Evolutionary conservation across 768 basidiomycete genomes (phyloP), one percentile per base, ranked within the genome.

Genomic region (Suillus subaureus): DNA sequence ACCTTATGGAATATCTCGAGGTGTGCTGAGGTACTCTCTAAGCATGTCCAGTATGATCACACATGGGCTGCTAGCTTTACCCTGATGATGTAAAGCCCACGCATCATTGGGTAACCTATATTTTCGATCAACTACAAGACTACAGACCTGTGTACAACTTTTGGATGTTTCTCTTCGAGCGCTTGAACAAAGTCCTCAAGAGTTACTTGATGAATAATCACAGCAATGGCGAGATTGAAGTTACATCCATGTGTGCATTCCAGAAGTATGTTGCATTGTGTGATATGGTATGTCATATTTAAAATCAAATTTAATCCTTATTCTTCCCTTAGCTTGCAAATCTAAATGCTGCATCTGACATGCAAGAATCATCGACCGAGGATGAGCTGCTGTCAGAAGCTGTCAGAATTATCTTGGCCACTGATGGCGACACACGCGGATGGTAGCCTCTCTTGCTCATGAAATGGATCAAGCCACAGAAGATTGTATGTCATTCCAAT

Each of bases 101-200:
- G 2, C 43, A 45, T n/a, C 18, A 45, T 21, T 21, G 43, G 43
- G 43, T 45, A 21, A 45, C 43, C 18, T 21, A 45, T 21, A 45
- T 45, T n/a, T 45, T 45, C 21, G 21, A 64, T 23, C 72, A 65
- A 60, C 73, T 72, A 16, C 55, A 61, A 0, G 69, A 74, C 61
- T 77, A 68, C 56, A 74, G 77, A 2, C 76, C 76, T 1, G 69
- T 77, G 4, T 71, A 76, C 52, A 70, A 68, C 0, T 77, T 77
- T 64, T 78, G 78, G 77, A 71, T 70, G 0, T 79, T 75, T 63
- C 57, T 77, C 1, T 71, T 70, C 39, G 77, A 79, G 47, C 68
- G 77, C 0, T 61, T 79, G 21, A 78, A 78, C 68, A 74, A 75
- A 31, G 47, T 76, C 2, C 67, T 78, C 45, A 77, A 77, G 66